Base-by-base conservation (phyloP, 1,284 basidiomycete species). In the Marasmius fiardii region DNA sequence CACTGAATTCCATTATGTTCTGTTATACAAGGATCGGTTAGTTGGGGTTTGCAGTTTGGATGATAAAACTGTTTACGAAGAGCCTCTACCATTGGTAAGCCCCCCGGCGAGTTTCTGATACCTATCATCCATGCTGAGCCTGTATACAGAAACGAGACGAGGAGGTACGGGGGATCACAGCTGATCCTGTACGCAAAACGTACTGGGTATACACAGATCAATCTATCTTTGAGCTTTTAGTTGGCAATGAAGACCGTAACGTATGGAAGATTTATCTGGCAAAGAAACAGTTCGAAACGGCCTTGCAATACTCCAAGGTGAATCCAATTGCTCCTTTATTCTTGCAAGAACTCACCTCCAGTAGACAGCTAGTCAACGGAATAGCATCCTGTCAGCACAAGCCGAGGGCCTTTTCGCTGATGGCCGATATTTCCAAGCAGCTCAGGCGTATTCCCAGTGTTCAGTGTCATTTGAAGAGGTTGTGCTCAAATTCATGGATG, bases 121-220 rank as follows among this genome's bases (percentile, higher is more conserved):
- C 31, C 31, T 2, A 18, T 55, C 43, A 54, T 31, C 37, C 50
- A 51, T 31, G 10, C 11, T 49, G 20, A 39, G 20, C 23, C 52
- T 14, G 11, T 39, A 33, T 10, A 10, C 63, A 94, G 92, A 86
- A 84, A 81, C 74, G 81, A 3, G 82, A 80, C 31, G 92, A 95
- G 67, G 73, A 74, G 52, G 85, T 93, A 6, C 76, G 83, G 23
- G 91, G 88, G 0, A 74, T 97, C 21, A 82, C 86, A 4, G 80
- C 88, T 6, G 97, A 99, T 70, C 87, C 91, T 7, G 83, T 92
- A 4, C 85, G 92, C 7, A 86, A 85, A 67, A 98, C 96, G 3
- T 96, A 91, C 65, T 99, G 97, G 97, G 81, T 97, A 1, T 97
- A 92, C 68, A 95, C 96, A 0, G 86, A 93, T 62, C 82, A 88